Evolutionary conservation across 202 grass and related monocot species (phyloP).

Genomic region (Dendrocalamus latiflorus): DNA sequence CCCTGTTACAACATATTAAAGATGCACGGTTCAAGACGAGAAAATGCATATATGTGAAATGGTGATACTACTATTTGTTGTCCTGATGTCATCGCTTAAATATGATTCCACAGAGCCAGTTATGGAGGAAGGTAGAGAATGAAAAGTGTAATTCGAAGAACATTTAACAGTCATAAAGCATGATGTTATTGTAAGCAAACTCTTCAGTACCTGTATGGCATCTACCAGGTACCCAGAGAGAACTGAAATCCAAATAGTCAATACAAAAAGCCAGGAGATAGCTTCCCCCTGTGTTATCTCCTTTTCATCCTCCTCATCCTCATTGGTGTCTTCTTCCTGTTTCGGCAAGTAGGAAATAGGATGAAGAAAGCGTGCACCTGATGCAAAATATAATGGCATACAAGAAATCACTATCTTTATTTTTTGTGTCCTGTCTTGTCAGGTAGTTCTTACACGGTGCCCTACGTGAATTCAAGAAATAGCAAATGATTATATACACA

Average conservation of each 20-base stretch:
- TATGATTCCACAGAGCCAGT: neutral
- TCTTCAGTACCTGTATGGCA: slow-evolving; percentile 77
- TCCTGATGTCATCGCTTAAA: neutral
- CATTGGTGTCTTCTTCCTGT: slow-evolving; percentile 52
- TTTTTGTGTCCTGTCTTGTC: neutral
- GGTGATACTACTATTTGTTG: neutral
- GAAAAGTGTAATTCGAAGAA: neutral
- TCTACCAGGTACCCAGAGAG: slow-evolving; percentile 95
- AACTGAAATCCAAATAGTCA: slow-evolving; percentile 96
- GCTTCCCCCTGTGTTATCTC: slow-evolving; percentile 89
- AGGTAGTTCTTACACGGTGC: neutral
- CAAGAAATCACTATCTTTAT: neutral
- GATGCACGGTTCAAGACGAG: slow-evolving; percentile 14
- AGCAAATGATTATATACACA: neutral
- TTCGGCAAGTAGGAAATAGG: slow-evolving; percentile 34
- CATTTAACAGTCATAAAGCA: slow-evolving; percentile 10
- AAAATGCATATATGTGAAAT: slow-evolving; percentile 15
- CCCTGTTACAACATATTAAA: no score
- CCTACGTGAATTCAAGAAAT: neutral
- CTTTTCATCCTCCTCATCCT: slow-evolving; percentile 69
- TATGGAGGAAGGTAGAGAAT: neutral
- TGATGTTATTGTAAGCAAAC: neutral
- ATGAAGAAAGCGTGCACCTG: slow-evolving; percentile 4
- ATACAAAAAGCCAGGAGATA: slow-evolving; percentile 75
- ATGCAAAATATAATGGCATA: neutral